Conservation (phyloP, 371 early-diverging fungal species). For the Rhizopus sp. region DNA sequence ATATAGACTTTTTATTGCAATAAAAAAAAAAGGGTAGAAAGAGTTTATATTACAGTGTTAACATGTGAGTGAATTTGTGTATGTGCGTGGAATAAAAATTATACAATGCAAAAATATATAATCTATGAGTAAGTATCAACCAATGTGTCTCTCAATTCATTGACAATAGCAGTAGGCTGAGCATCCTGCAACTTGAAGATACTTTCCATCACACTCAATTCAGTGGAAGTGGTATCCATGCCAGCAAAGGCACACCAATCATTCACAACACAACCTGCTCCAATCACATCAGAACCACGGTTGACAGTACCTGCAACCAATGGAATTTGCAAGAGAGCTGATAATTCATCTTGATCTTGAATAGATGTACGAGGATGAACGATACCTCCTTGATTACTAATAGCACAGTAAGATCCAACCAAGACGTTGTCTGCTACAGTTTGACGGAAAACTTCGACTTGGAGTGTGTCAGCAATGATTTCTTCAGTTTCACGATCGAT, state of each 20-base stretch:
- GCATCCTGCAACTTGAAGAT: conserved; percentile 97
- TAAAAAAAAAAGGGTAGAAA: no score
- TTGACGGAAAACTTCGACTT: conserved; percentile 99
- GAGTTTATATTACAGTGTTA: not conserved
- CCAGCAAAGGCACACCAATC: conserved; percentile 99
- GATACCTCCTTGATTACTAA: conserved; percentile 99
- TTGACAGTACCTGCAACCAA: conserved; percentile 99
- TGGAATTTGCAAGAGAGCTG: conserved; percentile 96
- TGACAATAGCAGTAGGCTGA: conserved; percentile 89
- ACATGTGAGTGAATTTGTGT: not conserved
- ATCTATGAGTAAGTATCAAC: conserved; percentile 86
- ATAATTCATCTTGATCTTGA: conserved; percentile 98
- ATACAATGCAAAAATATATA: not conserved
- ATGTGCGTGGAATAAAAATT: not conserved
- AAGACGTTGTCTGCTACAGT: conserved; percentile 98
- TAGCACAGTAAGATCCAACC: conserved; percentile 97
- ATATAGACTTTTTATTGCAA: no score
- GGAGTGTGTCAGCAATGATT: conserved; percentile 96
- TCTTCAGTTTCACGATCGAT: conserved; percentile 99
- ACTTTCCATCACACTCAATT: conserved; percentile 97
- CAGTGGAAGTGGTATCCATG: conserved; percentile 96
- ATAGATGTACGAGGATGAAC: conserved; percentile 96
- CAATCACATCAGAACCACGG: conserved; percentile 98
- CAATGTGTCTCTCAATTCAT: conserved; percentile 91
- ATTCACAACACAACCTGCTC: conserved; percentile 98